Evolutionary conservation across 1,139 yeast genomes (phyloP), one percentile per base, ranked within the genome.

Genomic region (Diutina siamensis): DNA sequence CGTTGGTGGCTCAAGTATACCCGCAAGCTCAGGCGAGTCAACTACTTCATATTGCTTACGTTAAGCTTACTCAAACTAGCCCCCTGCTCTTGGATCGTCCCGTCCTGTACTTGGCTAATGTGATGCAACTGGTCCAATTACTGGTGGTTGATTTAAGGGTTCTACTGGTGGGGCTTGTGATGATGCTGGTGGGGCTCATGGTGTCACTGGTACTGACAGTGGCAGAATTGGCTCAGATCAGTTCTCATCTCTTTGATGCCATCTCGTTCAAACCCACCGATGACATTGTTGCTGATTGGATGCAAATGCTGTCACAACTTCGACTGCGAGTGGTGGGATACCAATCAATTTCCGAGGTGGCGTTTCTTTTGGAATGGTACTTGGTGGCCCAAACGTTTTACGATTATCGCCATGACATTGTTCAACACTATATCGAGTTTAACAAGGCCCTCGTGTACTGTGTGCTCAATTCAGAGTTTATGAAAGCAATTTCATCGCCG

Each of bases 381-480:
- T 57, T 64, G 21, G 49, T 57, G 27, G 53, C 59, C 20, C 59
- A 60, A 36, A 56, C 52, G 40, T 64, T 54, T 48, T 62, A 57
- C 49, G 48, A 51, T n/a, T 57, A 52, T 44, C 53, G 52, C 9
- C 53, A 59, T 47, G 52, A 52, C 53, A 48, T 60, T 22, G 54
- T 57, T 32, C 66, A 64, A 22, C 59, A 57, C 48, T 63, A 61
- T 49, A 54, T 61, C 48, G 70, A 65, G 46, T 65, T 56, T 48
- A 65, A 64, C 48, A 60, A 55, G 46, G 53, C 65, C 44, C 52
- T 66, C 21, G 56, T 60, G 31, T 57, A 57, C 46, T 51, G 64
- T 21, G 57, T 63, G 5, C 55, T 62, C 48, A 62, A 61, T 46
- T 57, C 57, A 27, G 54, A 57, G 32, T 61, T 61, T 45, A 54